Evolutionary conservation across 2,329 filamentous ascomycete genomes (phyloP), one percentile per base, ranked within the genome.

Genomic region (Aureobasidium leucospermi): DNA sequence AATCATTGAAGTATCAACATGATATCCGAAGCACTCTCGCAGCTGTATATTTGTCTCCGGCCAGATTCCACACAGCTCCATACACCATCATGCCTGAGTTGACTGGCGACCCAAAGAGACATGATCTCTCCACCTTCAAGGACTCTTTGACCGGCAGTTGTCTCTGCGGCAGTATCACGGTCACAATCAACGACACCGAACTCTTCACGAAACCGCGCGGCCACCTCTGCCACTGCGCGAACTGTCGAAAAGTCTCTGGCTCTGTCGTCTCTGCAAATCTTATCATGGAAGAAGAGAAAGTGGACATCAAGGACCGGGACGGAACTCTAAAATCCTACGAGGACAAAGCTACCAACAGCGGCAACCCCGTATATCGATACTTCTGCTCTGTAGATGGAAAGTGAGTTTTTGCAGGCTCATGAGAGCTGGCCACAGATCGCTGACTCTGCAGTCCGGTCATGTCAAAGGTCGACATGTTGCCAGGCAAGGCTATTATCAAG

Each of bases 221-320:
- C 1, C 75, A 78, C 63, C 67, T 80, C 7, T 81, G 79, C 67
- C 76, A 81, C 62, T 81, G 79, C 67, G 67, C 70, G 36, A 82
- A 81, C 62, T 81, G 79, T 67, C 74, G 78, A 43, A 81, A 80
- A 65, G 72, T 76, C 0, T 71, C 78, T 1, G 78, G 79, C 48
- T 75, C 73, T 5, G 75, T 73, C 57, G 71, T 75, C 2, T 64
- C 74, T 0, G 63, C 68, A 19, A 76, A 78, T 61, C 63, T 78
- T 13, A 66, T 71, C 6, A 76, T 78, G 23, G 72, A 76, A 57
- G 69, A 71, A 43, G 71, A 74, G 29, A 78, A 80, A 55, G 76
- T 81, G 32, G 68, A 70, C 3, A 74, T 79, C 39, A 67, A 73
- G 8, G 77, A 79, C 61, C 68, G 72, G 1, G 70, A 77, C 58